Base-by-base conservation (phyloP, 2,329 filamentous ascomycete species). In the Teratosphaeria zuluensis region DNA sequence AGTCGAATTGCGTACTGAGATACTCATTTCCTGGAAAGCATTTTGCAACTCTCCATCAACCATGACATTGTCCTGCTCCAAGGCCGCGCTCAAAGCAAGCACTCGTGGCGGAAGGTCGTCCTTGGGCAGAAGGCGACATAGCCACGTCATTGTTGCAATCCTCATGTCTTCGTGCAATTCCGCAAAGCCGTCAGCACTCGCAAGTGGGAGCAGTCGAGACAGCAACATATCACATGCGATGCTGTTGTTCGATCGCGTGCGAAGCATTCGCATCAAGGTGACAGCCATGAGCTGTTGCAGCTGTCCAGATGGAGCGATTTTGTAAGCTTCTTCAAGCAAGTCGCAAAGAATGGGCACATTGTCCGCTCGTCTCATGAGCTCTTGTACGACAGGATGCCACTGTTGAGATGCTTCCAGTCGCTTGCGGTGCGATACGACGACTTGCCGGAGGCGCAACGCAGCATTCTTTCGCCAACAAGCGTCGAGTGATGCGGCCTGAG, bases 101-200 rank as follows among this genome's bases (percentile, higher is more conserved):
- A 65, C 51, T 4, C 57, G 56, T 9, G 62, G 56, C 3, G 65
- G 63, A 2, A 64, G 38, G 24, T 65, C 53, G 2, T 60, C 51
- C 4, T 62, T 59, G 9, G 58, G 21, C 4, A 60, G 55, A n/a
- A 61, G 62, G 28, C 64, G 63, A 28, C 56, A 58, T n/a, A 62
- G 56, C 65, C 65, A 68, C 14, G 63, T 64, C 2, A 62, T 56
- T 6, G 63, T 61, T 5, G 67, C 61, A 54, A 67, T 64, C 53
- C 56, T 66, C 30, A 69, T 56, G 56, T 68, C 65, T 56, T 66
- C 65, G 24, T 68, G 62, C 11, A 68, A 51, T 9, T 53, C 51
- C 21, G 57, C 55, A 56, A 64, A 69, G 11, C 24, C 30, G 6
- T 64, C 58, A 16, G 30, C 55, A 8, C 32, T 30, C 9, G 61